Evolutionary conservation across 208 protist species (phyloP).

Genomic region (Herpetomonas samuelpessoai): DNA sequence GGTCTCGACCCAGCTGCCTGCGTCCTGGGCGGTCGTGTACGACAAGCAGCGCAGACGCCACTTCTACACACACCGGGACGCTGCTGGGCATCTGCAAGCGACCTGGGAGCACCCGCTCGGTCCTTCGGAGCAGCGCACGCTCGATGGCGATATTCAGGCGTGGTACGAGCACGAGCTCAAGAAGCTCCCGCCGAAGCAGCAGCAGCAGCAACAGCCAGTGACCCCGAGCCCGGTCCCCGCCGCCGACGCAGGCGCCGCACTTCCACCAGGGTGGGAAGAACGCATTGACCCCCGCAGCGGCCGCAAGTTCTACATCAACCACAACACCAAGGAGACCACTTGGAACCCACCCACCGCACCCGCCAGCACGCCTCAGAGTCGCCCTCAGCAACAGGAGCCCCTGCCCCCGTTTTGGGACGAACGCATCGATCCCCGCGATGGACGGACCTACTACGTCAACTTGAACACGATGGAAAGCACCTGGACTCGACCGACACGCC

Average conservation of each 20-base stretch:
- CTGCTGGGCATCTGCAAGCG: slow-evolving; percentile 20
- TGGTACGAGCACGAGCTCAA: slow-evolving; percentile 31
- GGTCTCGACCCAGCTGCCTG: slow-evolving; percentile 51
- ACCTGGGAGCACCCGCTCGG: slow-evolving; percentile 74
- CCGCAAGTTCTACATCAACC: slow-evolving; percentile 54
- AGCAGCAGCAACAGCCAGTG: slow-evolving; percentile 17
- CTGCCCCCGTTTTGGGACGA: slow-evolving; percentile 31
- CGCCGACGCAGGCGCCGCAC: not conserved
- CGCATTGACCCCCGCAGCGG: slow-evolving; percentile 22
- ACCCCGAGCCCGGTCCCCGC: not conserved
- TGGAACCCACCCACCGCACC: slow-evolving; percentile 14
- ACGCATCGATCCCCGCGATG: slow-evolving; percentile 38
- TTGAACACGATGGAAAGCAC: slow-evolving; percentile 61
- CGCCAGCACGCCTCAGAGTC: not conserved
- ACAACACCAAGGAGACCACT: slow-evolving; percentile 41
- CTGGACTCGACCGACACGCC: slow-evolving; percentile 32
- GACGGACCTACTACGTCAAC: slow-evolving; percentile 74
- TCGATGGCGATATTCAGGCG: slow-evolving; percentile 29
- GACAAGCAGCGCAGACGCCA: slow-evolving; percentile 41
- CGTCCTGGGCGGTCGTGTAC: slow-evolving; percentile 57
- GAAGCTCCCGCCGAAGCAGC: slow-evolving; percentile 17
- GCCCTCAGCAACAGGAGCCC: not conserved
- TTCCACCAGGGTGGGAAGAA: slow-evolving; percentile 38
- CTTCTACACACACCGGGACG: slow-evolving; percentile 61
- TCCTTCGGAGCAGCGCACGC: slow-evolving; percentile 32